phyloP scores from a whole-genome alignment of 306 rosid species.

The Vicia villosa region DNA sequence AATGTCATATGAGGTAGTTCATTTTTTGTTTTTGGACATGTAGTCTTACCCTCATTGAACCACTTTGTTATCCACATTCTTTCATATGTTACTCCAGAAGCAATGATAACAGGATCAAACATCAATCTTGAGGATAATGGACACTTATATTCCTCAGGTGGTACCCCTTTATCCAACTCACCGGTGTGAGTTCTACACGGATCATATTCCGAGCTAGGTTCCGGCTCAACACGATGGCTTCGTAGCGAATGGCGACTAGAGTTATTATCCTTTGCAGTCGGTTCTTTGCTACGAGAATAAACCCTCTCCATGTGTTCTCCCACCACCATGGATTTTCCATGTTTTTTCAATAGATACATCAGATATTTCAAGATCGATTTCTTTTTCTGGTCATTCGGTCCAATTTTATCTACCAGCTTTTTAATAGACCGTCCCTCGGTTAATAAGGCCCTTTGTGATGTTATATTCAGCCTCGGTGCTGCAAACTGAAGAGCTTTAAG shows the following conservation, averaged over 20 bases:
- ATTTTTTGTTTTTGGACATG: constrained; percentile 67
- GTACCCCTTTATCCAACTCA: constrained; percentile 46
- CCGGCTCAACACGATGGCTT: constrained; percentile 41
- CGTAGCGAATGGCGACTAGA: constrained; percentile 36
- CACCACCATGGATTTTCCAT: constrained; percentile 48
- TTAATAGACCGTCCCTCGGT: constrained; percentile 66
- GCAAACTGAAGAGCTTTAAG: constrained; percentile 69
- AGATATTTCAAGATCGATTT: constrained; percentile 59
- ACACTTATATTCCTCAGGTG: constrained; percentile 68
- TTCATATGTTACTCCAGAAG: constrained; percentile 81
- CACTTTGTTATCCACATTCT: constrained; percentile 87
- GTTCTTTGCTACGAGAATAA: constrained; percentile 33
- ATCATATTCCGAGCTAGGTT: constrained; percentile 18
- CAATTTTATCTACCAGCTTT: constrained; percentile 58
- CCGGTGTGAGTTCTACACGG: constrained; percentile 32
- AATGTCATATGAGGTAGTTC: constrained; percentile 48
- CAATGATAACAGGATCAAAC: constrained; percentile 89
- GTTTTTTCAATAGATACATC: constrained; percentile 56
- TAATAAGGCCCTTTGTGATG: constrained; percentile 59
- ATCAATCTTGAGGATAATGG: constrained; percentile 80
- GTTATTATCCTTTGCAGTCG: constrained; percentile 39
- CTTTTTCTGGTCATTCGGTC: constrained; percentile 54
- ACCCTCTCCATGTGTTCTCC: constrained; percentile 49
- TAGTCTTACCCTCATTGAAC: constrained; percentile 74
- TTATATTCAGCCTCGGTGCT: constrained; percentile 61